Evolutionary conservation across 2,329 filamentous ascomycete genomes (phyloP).

Genomic region (Cladorrhinum sp.): DNA sequence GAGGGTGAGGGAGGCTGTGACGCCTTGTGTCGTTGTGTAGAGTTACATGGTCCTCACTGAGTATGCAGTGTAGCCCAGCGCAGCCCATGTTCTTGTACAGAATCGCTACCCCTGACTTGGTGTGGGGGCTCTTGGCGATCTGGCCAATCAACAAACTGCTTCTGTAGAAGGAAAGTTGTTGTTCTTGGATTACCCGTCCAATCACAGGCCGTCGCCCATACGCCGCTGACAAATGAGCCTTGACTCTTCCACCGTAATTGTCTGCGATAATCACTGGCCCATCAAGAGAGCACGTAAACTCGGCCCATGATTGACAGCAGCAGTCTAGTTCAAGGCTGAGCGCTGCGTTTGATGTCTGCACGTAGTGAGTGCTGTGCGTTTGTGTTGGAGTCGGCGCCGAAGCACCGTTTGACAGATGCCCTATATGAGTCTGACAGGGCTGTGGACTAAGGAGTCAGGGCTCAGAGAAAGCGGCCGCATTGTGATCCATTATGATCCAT

Average conservation of each 20-base stretch:
- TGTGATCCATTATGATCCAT: neutral
- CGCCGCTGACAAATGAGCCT: conserved; percentile 6
- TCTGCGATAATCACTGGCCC: no score
- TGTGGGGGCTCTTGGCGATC: neutral
- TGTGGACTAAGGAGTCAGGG: neutral
- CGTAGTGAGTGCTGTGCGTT: neutral
- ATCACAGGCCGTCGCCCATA: neutral
- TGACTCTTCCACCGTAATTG: neutral
- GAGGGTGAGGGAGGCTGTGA: conserved; percentile 5
- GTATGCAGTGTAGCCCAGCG: neutral
- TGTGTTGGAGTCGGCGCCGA: neutral
- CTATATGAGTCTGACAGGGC: neutral
- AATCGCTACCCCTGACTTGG: neutral
- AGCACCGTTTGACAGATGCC: neutral
- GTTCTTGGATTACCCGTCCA: conserved; percentile 2
- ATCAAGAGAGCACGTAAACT: no score
- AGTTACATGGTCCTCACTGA: conserved; percentile 2
- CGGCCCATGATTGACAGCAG: no score
- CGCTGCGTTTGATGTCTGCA: neutral
- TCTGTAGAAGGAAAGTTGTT: conserved; percentile 8
- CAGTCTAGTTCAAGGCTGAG: neutral
- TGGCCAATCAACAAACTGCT: conserved; percentile 1
- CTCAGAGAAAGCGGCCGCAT: neutral
- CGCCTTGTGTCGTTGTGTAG: neutral
- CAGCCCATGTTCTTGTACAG: neutral